Evolutionary conservation across 805 yeast species (phyloP), one percentile per base, ranked within the genome.

Genomic region (Candida quercuum): DNA sequence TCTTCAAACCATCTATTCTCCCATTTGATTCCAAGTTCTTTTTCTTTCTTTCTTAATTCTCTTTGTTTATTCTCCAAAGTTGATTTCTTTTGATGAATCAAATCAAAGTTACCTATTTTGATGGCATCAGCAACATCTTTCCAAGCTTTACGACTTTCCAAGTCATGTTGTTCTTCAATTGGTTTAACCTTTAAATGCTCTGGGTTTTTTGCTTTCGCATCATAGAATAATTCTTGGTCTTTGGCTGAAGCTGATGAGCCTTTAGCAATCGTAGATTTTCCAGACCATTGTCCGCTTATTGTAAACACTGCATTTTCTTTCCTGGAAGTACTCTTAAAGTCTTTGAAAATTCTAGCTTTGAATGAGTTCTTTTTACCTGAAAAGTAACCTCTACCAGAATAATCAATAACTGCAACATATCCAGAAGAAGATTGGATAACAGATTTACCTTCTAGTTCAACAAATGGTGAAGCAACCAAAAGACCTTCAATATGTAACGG

Each of bases 401-500:
- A 93, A 52, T 86, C 95, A 42, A 93, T 66, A 22, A 73, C 71
- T 13, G 88, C 74, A 44, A 72, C 59, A 62, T 79, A 81, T 17
- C 98, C 98, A 35, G 74, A 71, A 12, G 93, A 81, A 32, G 87
- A 71, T 62, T 85, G 94, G 57, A 93, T 86, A 53, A 69, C 78
- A n/a, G 94, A 74, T 48, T 78, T 78, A 41, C 94, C 94, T 56
- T 91, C 96, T 46, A 93, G 72, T 67, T 93, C 99, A 37, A 89
- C 96, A 60, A 82, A 91, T 21, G 99, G 99, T 3, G 95, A 72
- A 10, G 95, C 96, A 46, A 83, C 79, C 44, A 91, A 64, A 41
- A 91, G 74, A 21, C 99, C 98, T 64, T 91, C 99, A 43, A 91
- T 83, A 63, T 93, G 98, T 51, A 93, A 70, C 12, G 96, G 87